Conservation (phyloP, 1,139 yeast species). For the Suhomyces bribrorum region DNA sequence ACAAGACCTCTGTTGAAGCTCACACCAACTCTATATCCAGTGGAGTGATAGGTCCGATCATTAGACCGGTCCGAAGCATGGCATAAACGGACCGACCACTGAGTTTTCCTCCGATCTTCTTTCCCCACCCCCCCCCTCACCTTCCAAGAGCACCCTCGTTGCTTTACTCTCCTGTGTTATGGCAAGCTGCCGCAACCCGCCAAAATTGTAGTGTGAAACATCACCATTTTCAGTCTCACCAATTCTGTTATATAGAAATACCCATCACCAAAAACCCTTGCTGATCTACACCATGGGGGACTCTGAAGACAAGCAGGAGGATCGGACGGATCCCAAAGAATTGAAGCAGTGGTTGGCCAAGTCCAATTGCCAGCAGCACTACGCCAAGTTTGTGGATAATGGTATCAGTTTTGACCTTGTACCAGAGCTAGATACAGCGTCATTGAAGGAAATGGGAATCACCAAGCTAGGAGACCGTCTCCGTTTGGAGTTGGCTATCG, state of each 20-base stretch:
- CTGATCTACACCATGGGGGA: constrained; percentile 6
- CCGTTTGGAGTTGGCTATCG: constrained; percentile 57
- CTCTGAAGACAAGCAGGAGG: constrained; percentile 5
- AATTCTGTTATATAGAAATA: not conserved
- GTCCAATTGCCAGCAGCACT: constrained; percentile 41
- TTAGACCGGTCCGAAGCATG: too few species aligned
- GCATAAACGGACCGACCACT: too few species aligned
- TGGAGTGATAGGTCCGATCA: too few species aligned
- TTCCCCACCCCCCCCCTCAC: too few species aligned
- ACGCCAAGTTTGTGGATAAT: constrained; percentile 40
- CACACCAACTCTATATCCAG: too few species aligned
- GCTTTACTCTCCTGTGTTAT: too few species aligned
- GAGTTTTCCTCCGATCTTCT: too few species aligned
- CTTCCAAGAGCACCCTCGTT: too few species aligned
- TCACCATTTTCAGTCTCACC: not conserved
- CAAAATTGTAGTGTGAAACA: constrained; percentile 6
- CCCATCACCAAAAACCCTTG: too few species aligned
- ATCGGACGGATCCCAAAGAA: constrained; percentile 18
- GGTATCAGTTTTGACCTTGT: constrained; percentile 63
- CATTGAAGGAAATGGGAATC: constrained; percentile 77
- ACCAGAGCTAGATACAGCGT: constrained; percentile 63
- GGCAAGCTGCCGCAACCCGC: not conserved
- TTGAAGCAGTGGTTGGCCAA: constrained; percentile 40
- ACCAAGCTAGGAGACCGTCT: constrained; percentile 79
- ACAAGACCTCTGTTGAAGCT: too few species aligned